Conservation (phyloP, 2,329 filamentous ascomycete species). For the Huntiella savannae region DNA sequence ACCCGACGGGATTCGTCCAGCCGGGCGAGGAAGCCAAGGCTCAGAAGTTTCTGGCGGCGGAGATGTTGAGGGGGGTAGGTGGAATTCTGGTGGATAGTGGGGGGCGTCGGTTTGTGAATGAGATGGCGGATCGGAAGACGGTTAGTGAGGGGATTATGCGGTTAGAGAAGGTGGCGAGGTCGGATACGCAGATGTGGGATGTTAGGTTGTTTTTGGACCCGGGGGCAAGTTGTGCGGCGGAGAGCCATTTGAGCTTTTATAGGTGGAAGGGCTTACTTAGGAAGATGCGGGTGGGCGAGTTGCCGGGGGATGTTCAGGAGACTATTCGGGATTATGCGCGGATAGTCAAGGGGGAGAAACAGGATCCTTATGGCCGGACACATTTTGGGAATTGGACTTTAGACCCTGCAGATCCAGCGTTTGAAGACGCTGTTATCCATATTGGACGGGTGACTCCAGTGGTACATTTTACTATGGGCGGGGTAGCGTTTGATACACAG, state of each 20-base stretch:
- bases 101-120: conserved; percentile 40
- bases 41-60: conserved; percentile 45
- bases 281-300: conserved; percentile 33
- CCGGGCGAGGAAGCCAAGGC: conserved; percentile 23
- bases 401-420: conserved; percentile 20
- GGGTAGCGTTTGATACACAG: conserved; percentile 35
- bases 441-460: conserved; percentile 43
- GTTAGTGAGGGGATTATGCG: conserved; percentile 34
- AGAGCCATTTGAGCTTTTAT: conserved; percentile 42
- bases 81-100: conserved; percentile 31
- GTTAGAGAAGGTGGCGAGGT: conserved; percentile 10
- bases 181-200: conserved; percentile 25
- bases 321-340: conserved; percentile 31
- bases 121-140: conserved; percentile 38
- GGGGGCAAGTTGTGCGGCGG: conserved; percentile 31
- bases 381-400: conserved; percentile 38
- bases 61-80: conserved; percentile 42
- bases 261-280: conserved; percentile 40
- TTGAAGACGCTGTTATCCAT: conserved; percentile 33
- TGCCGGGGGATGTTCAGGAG: conserved; percentile 22
- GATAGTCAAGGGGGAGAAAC: conserved; percentile 21
- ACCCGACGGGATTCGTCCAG: conserved; percentile 46
- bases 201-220: conserved; percentile 40
- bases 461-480: conserved; percentile 49
- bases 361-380: conserved; percentile 28